Conservation (phyloP, 768 basidiomycete species). For the Leccinum olivaceopallidum region DNA sequence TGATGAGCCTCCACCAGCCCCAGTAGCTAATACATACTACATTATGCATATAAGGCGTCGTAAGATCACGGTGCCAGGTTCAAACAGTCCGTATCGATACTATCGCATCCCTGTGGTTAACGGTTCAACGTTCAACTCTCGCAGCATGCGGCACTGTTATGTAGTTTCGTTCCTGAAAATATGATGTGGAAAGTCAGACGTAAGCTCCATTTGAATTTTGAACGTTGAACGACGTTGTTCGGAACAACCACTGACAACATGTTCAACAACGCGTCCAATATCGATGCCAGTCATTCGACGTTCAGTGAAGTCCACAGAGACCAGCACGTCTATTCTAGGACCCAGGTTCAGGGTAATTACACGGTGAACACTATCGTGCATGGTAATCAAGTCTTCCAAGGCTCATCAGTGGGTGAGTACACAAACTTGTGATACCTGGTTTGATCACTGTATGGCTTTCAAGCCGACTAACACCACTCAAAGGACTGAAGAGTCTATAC, state of each 20-base stretch:
- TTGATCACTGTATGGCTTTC: not conserved
- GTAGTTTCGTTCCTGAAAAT: no score
- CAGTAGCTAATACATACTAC: no score
- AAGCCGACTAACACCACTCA: not conserved
- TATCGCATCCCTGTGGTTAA: no score
- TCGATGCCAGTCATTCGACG: constrained; percentile 23
- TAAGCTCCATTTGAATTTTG: no score
- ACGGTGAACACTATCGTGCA: constrained; percentile 19
- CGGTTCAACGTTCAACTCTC: no score
- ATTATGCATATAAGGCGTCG: no score
- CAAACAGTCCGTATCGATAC: no score
- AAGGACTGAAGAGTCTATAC: constrained; percentile 18
- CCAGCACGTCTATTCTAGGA: constrained; percentile 12
- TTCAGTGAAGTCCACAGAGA: constrained; percentile 24
- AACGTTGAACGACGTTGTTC: no score
- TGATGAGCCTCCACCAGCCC: no score
- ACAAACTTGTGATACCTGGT: not conserved
- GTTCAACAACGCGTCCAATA: constrained; percentile 21
- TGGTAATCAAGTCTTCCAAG: constrained; percentile 21
- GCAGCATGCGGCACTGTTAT: no score
- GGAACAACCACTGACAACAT: constrained; percentile 1
- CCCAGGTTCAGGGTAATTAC: constrained; percentile 14
- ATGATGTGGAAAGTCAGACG: no score
- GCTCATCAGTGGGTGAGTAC: constrained; percentile 10
- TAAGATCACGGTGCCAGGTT: no score